Conservation (phyloP, 1,284 basidiomycete genomes). For the Ustilago hordei region DNA sequence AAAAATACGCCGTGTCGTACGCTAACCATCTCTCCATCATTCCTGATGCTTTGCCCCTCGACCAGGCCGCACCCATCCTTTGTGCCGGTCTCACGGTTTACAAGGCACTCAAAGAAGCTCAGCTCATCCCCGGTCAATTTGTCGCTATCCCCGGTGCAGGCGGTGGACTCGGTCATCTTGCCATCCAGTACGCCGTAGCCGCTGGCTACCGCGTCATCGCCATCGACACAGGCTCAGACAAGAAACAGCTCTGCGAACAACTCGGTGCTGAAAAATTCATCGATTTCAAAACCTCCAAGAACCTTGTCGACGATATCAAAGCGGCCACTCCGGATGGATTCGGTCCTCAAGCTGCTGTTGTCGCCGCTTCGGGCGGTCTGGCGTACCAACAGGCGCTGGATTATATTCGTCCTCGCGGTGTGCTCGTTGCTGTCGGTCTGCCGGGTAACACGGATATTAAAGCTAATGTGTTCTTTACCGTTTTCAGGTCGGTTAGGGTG, state of each 20-base stretch:
- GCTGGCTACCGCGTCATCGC: conserved; percentile 79
- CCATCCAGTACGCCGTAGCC: conserved; percentile 58
- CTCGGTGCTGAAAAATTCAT: conserved; percentile 84
- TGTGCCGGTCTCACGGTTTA: conserved; percentile 84
- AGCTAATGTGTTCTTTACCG: conserved; percentile 78
- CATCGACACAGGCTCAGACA: conserved; percentile 82
- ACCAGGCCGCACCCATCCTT: conserved; percentile 82
- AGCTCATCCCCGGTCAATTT: conserved; percentile 79
- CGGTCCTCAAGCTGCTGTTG: conserved; percentile 77
- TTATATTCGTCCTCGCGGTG: conserved; percentile 75
- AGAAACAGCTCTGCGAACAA: conserved; percentile 77
- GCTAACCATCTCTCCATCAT: conserved; percentile 76
- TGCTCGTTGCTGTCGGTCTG: conserved; percentile 80
- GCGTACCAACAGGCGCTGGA: conserved; percentile 79
- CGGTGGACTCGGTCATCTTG: conserved; percentile 73
- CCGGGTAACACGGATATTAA: conserved; percentile 76
- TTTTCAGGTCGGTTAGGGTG: conserved; percentile 75
- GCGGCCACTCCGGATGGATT: conserved; percentile 76
- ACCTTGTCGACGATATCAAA: conserved; percentile 77
- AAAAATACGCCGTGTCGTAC: conserved; percentile 77
- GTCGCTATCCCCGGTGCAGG: conserved; percentile 84
- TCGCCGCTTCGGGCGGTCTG: conserved; percentile 70
- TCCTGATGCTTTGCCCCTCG: conserved; percentile 73
- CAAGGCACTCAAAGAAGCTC: conserved; percentile 82
- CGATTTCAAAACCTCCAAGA: conserved; percentile 76